These are phyloP conservation scores for Wickerhamomyces rabaulensis DNA, from an alignment of 805 yeast species.

Conservation along the genomic window DNA sequence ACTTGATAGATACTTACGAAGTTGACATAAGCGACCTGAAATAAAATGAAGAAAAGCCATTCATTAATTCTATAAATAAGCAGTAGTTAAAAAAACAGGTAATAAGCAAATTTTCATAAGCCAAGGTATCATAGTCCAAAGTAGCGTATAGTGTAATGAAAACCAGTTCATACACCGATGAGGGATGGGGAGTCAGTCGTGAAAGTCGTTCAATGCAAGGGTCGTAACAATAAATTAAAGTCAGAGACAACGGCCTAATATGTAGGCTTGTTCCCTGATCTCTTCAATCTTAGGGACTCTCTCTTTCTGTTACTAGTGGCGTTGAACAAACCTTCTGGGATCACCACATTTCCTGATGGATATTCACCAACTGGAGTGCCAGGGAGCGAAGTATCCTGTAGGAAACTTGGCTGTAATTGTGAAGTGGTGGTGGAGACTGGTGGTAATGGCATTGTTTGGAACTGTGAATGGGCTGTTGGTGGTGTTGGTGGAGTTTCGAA, in stretches of 20 bases:
- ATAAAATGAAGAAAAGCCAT: neutral
- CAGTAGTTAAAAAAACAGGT: neutral
- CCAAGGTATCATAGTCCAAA: neutral
- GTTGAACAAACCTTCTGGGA: constrained; percentile 28
- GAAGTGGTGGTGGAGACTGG: neutral
- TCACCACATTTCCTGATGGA: constrained; percentile 6
- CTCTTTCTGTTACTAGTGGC: constrained; percentile 48
- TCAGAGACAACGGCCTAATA: neutral
- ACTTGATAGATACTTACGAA: neutral
- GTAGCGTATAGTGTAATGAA: no score
- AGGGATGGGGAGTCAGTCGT: neutral
- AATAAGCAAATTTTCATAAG: no score
- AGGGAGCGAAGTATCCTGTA: constrained; percentile 8
- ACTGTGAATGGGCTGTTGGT: neutral
- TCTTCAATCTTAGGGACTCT: constrained; percentile 45
- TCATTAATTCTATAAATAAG: neutral
- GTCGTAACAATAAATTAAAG: neutral
- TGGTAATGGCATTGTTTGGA: constrained; percentile 1
- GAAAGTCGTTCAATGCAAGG: neutral
- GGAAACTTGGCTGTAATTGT: constrained; percentile 18
- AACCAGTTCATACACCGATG: no score
- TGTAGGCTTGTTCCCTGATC: constrained; percentile 24
- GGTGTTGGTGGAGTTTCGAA: constrained; percentile 19
- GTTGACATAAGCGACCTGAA: neutral
- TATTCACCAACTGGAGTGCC: constrained; percentile 2